phyloP scores from a whole-genome alignment of 805 yeast species.

The Saccharomycodes ludwigii region DNA sequence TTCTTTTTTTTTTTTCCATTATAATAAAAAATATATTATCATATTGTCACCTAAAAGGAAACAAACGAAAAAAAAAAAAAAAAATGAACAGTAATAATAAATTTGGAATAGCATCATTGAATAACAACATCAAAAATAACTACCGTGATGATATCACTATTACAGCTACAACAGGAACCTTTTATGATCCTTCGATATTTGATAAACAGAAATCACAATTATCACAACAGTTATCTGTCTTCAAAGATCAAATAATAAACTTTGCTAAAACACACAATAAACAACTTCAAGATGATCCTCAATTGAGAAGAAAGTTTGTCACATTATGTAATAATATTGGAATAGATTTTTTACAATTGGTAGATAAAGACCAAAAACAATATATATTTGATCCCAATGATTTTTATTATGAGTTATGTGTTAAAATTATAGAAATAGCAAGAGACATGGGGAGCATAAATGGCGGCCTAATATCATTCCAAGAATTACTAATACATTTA shows the following conservation, averaged over 20 bases:
- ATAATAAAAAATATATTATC: no score
- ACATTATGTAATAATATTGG: constrained; percentile 71
- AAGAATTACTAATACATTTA: constrained; percentile 32
- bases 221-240: constrained; percentile 58
- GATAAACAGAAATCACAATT: constrained; percentile 48
- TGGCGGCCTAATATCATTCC: constrained; percentile 68
- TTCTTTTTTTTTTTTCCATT: no score
- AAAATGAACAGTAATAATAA: no score
- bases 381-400: constrained; percentile 29
- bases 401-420: constrained; percentile 54
- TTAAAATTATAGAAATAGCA: constrained; percentile 66
- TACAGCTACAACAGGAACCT: no score
- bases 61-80: no score
- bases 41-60: no score
- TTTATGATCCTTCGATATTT: constrained; percentile 11
- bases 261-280: constrained; percentile 63
- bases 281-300: constrained; percentile 51
- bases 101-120: no score
- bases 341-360: constrained; percentile 57
- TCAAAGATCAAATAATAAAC: constrained; percentile 63
- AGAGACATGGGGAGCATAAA: constrained; percentile 55
- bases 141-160: no score
- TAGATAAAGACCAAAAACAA: constrained; percentile 17
- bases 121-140: no score
- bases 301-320: constrained; percentile 59